Conservation (phyloP, 768 basidiomycete species). For the Mycena sanguinolenta region DNA sequence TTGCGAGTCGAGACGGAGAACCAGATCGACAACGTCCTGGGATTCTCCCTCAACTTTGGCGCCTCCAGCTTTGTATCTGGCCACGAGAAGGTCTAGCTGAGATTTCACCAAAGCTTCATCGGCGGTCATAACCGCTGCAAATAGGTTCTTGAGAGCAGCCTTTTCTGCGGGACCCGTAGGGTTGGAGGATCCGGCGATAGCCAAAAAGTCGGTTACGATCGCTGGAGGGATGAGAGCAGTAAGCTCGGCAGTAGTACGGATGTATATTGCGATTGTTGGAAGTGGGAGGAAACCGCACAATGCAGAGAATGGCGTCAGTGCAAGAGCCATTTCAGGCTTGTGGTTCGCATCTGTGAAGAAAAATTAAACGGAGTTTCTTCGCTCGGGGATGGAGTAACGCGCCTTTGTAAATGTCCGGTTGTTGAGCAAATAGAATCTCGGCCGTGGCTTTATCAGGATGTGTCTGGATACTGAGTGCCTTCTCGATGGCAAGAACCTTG, state of each 20-base stretch:
- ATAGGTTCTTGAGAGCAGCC: slow-evolving; percentile 78
- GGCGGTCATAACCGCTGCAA: slow-evolving; percentile 90
- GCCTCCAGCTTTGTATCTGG: slow-evolving; percentile 68
- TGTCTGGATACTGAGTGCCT: slow-evolving; percentile 91
- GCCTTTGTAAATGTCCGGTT: slow-evolving; percentile 95
- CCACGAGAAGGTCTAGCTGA: slow-evolving; percentile 70
- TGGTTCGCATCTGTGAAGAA: slow-evolving; percentile 88
- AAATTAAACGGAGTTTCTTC: background rate
- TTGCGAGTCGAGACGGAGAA: slow-evolving; percentile 73
- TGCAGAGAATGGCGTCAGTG: slow-evolving; percentile 90
- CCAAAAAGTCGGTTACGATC: slow-evolving; percentile 66
- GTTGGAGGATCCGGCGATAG: slow-evolving; percentile 56
- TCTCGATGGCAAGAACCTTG: slow-evolving; percentile 91
- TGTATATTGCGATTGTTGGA: slow-evolving; percentile 72
- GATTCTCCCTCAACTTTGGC: slow-evolving; percentile 56
- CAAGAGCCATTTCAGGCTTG: slow-evolving; percentile 99
- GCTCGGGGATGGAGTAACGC: slow-evolving; percentile 36
- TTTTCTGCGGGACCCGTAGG: slow-evolving; percentile 65
- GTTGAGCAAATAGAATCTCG: slow-evolving; percentile 71
- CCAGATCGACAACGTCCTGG: slow-evolving; percentile 68
- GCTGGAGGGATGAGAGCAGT: slow-evolving; percentile 73
- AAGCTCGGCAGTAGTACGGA: slow-evolving; percentile 83
- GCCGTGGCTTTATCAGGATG: slow-evolving; percentile 92
- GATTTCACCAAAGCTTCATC: slow-evolving; percentile 61
- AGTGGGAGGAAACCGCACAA: slow-evolving; percentile 95